These are phyloP conservation scores for Chaetomidium leptoderma DNA, from an alignment of 495 filamentous ascomycete genomes.

Conservation along the genomic window DNA sequence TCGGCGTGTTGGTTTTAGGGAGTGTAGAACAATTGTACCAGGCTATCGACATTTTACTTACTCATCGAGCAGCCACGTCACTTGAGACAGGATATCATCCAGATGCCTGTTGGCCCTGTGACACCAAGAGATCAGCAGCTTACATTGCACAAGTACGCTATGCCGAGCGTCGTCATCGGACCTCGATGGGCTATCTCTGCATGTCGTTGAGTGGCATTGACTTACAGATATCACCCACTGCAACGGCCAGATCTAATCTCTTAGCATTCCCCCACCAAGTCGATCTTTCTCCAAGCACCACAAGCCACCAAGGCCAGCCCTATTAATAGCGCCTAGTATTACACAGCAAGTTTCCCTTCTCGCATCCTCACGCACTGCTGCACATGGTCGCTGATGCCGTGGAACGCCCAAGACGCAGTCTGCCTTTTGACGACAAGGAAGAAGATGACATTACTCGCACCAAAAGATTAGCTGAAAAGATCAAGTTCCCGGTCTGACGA, in stretches of 20 bases:
- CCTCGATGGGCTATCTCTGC: too few species aligned
- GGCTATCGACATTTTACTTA: constrained; percentile 8
- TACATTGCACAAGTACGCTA: too few species aligned
- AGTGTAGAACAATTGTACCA: constrained; percentile 21
- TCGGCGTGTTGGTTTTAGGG: not conserved
- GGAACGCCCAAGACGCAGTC: not conserved
- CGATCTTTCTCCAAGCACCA: not conserved
- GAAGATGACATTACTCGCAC: too few species aligned
- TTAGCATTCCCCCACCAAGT: not conserved
- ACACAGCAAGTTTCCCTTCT: not conserved
- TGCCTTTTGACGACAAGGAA: too few species aligned
- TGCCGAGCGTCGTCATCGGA: not conserved
- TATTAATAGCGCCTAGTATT: not conserved
- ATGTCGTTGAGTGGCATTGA: too few species aligned
- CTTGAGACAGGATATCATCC: constrained; percentile 1
- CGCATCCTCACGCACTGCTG: not conserved
- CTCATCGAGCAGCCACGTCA: constrained; percentile 16
- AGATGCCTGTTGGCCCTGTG: not conserved
- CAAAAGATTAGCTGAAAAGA: not conserved
- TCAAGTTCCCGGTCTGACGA: not conserved
- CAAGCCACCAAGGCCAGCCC: too few species aligned
- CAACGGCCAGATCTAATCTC: constrained; percentile 9
- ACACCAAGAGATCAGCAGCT: too few species aligned
- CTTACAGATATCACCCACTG: not conserved
- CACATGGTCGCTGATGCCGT: not conserved